Conservation (phyloP, 78 protist genomes). For the Paratrimastix pyriformis region DNA sequence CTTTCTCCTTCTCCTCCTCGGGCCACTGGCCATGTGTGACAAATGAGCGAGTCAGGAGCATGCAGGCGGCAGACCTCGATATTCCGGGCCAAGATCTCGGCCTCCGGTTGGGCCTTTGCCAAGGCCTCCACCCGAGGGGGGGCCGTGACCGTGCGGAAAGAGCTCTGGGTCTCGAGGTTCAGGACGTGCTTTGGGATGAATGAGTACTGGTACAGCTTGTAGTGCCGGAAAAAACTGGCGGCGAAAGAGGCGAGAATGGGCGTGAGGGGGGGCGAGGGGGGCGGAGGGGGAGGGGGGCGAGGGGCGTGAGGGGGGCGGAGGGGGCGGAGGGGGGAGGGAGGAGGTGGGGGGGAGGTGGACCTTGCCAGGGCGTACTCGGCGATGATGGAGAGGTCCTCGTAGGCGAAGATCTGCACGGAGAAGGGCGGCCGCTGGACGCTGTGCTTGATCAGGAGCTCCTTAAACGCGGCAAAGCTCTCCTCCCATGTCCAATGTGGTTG, state of each 20-base stretch:
- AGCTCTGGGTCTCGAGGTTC: background rate
- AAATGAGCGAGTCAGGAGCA: no score
- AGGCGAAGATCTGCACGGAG: slow-evolving; percentile 1
- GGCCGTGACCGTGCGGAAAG: background rate
- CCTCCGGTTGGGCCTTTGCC: no score
- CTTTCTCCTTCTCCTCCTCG: no score
- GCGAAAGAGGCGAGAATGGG: no score
- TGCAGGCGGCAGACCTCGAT: no score
- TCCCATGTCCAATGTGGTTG: background rate
- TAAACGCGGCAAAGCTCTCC: background rate
- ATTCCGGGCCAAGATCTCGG: no score
- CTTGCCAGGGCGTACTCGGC: background rate
- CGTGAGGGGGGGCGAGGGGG: no score
- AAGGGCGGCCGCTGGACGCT: slow-evolving; percentile 12
- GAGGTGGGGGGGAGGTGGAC: no score
- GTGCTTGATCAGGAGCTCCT: background rate
- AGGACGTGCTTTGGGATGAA: background rate
- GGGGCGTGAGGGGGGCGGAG: no score
- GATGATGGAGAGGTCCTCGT: background rate
- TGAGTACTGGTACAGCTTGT: slow-evolving; percentile 1
- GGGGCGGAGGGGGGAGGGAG: no score
- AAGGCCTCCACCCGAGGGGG: background rate
- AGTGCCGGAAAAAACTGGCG: background rate
- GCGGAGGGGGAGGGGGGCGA: no score
- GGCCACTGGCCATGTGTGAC: no score